Base-by-base conservation (phyloP, 768 basidiomycete genomes). In the Amylocystis lapponica region DNA sequence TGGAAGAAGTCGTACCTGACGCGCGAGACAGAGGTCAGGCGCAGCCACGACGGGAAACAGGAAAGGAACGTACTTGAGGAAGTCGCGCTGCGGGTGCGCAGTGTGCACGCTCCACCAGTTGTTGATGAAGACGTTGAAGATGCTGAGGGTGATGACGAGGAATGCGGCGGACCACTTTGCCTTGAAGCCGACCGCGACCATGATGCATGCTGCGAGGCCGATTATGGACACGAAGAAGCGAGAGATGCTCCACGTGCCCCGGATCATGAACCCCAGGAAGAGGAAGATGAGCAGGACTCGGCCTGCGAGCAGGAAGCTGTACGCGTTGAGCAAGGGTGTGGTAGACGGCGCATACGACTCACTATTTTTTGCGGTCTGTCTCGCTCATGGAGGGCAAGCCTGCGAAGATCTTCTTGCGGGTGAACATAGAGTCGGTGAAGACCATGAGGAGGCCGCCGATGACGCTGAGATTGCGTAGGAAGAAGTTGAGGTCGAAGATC, bases 391-490 rank as follows among this genome's bases (percentile, higher is more conserved):
- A 74, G 1, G 95, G 93, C 2, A 98, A 68, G 35, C 92, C 94
- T 10, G 94, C 95, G 54, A 98, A 98, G 33, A 83, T 69, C 53
- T 83, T 81, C 69, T 85, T 93, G 64, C 83, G 78, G 17, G 81
- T 86, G 45, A 88, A 75, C 77, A 98, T 86, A 1, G 91, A 88
- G 63, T 99, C 96, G 51, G 86, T 92, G 66, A 99, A 93, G 20
- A 98, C 94, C 96, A 99, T 99, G 67, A 99, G 83, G 35, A 99
- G 81, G 41, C 96, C 96, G 43, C 96, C 96, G 49, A 98, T 92
- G 60, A 99, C 96, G 49, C 85, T 88, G 44, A 99, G 76, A 68
- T 98, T 99, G 64, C 96, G 93, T 34, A 98, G 85, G 91, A 99
- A 99, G 78, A 99, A 99, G 70, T 89, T 98, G 64, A 98, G 76